Evolutionary conservation across 2,329 filamentous ascomycete species (phyloP), one percentile per base, ranked within the genome.

Genomic region (Penicillium sp.): DNA sequence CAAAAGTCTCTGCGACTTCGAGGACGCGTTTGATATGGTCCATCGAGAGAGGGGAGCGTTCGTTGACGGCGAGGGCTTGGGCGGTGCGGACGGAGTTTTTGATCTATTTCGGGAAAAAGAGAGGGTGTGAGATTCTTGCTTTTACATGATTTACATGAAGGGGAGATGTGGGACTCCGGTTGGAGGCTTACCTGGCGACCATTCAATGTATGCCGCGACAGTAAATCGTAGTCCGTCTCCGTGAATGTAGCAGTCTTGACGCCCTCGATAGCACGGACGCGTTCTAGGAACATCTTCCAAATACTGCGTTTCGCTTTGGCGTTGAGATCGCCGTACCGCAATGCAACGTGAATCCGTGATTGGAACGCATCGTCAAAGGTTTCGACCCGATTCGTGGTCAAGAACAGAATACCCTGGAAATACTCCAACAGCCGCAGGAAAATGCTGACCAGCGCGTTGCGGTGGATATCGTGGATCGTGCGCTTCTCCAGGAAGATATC

Each of bases 341-440:
- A 81, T 0, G 92, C 91, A 68, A 96, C 89, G 74, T 96, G 92
- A 63, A 96, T 96, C 26, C 93, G 87, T 10, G 88, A 91, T 73
- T 95, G 90, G 81, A 96, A 96, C 0, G 93, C 93, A 63, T 95
- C 91, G 69, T 97, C 93, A 70, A 97, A 96, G 0, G 91, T 93
- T 80, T 89, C 79, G 0, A 96, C 91, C 1, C 92, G 87, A 73
- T 96, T 96, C 2, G 93, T 96, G 0, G 93, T 97, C 28, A 97
- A 78, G 80, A 97, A 96, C 4, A 96, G 76, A 56, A 96, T 96
- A 3, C 93, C 93, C 72, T 96, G 91, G 78, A 96, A 96, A 75
- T 96, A 97, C 76, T 97, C 93, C 0, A 97, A 82, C 59, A 94
- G 83, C 0, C 92, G 87, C 2, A 97, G 80, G 81, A 97, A 97